phyloP scores from a whole-genome alignment of 2,329 filamentous ascomycete genomes.

The Epichloe scottii region DNA sequence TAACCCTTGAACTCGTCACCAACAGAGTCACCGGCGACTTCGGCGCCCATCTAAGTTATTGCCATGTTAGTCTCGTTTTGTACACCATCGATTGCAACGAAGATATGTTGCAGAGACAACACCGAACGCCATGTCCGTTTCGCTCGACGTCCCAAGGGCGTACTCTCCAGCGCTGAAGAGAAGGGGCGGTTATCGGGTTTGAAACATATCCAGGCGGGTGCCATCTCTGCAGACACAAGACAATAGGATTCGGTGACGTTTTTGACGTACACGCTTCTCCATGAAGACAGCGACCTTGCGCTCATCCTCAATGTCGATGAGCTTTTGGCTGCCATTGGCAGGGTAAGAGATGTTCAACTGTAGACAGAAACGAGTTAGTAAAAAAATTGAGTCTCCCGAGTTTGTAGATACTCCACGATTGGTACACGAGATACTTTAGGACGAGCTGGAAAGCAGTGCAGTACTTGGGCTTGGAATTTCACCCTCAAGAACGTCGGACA shows the following conservation, averaged over 20 bases:
- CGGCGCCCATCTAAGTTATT: slow-evolving; percentile 60
- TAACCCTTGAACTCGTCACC: slow-evolving; percentile 99
- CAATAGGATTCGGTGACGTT: background rate
- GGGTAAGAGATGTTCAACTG: slow-evolving; percentile 68
- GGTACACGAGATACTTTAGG: background rate
- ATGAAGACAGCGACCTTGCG: slow-evolving; percentile 98
- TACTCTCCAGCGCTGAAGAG: background rate
- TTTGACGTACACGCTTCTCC: slow-evolving; percentile 73
- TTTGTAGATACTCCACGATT: background rate
- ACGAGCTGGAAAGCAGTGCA: background rate
- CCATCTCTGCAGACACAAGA: background rate
- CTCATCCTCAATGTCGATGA: slow-evolving; percentile 98
- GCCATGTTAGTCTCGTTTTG: slow-evolving; percentile 18
- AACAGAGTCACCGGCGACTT: slow-evolving; percentile 87
- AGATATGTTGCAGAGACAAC: background rate
- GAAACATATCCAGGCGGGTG: background rate
- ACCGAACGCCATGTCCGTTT: background rate
- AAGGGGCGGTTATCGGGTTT: background rate
- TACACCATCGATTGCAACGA: no score
- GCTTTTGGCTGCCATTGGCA: slow-evolving; percentile 99
- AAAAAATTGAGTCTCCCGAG: background rate
- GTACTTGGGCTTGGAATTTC: background rate
- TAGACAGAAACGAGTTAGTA: slow-evolving; percentile 20
- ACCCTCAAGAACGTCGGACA: background rate
- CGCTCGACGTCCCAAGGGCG: background rate